Base-by-base conservation (phyloP, 352 stramenopile genomes). In the Globisporangium yorkense region DNA sequence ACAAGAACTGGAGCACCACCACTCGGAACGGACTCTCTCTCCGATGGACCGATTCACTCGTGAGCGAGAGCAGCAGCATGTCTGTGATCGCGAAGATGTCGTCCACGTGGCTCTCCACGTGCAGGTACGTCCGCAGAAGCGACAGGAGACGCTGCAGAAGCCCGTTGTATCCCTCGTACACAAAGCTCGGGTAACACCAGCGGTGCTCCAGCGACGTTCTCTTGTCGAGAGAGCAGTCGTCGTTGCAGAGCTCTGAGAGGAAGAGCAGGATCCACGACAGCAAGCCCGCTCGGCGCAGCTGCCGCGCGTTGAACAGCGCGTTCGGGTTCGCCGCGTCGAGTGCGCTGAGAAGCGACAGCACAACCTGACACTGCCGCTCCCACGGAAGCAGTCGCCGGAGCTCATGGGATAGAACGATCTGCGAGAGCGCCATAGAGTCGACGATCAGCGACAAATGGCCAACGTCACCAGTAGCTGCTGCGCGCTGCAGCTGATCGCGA, bases 241-340 rank as follows among this genome's bases (percentile, higher is more conserved):
- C 54, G 29, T 71, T 81, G 29, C 75, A 75, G 12, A 91, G 31
- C 5, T 91, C 77, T 9, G 68, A 72, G 12, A 89, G 18, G 45
- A 83, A 88, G 18, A 68, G 48, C 5, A 91, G 51, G 13, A 85
- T 68, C 83, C 83, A 93, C 40, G 60, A 62, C 1, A 89, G 21
- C 2, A 93, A 48, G 1, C 69, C 67, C 4, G 70, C 61, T 48
- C 82, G 70, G 15, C 83, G 77, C 39, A 93, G 37, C 48, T 91
- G 83, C 2, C 83, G 73, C 1, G 72, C 79, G 54, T 93, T 93
- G 54, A 93, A 93, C 13, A 93, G 59, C 10, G 80, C 68, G 37
- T 93, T 93, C 2, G 79, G 75, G 53, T 93, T 93, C 6, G 62
- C 58, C 0, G 56, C 20, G 12, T 76, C 66, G 7, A 93, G 51